Base-by-base conservation (phyloP, 1,139 yeast species). In the Meyerozyma smithsonii region DNA sequence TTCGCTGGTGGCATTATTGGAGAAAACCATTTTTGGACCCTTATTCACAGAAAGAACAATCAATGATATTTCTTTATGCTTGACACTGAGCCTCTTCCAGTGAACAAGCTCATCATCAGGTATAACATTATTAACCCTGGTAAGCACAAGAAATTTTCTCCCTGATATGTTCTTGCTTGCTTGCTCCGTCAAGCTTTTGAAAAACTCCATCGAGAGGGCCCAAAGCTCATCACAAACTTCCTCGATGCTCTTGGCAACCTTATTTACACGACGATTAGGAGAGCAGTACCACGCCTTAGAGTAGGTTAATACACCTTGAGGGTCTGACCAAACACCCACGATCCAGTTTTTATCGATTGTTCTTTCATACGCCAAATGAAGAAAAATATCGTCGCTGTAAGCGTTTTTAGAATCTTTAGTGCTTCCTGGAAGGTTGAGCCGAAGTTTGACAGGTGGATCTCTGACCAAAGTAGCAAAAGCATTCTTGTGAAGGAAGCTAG, bases 271-370 rank as follows among this genome's bases (percentile, higher is more conserved):
- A 34, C 39, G 60, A 32, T 53, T 37, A 7, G 43, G 33, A 5
- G 76, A 57, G 52, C 80, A 69, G 48, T 69, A 72, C 90, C 90
- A 84, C 1, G 90, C 76, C 48, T 81, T 84, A 1, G 82, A 74
- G 42, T 71, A 71, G 7, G 82, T 77, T 6, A 78, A 71, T 8
- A 69, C 68, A 0, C 96, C 96, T 52, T 75, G 72, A 38, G 92
- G 92, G 54, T 90, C 96, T 0, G 95, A 74, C 95, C 97, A 88
- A 0, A 95, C 84, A 0, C 88, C 95, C 20, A 83, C 79, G 37
- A 88, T 70, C 96, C 97, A 90, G 42, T 77, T 79, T 46, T 79
- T 81, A 55, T 90, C 96, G 4, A 77, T 69, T 0, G 96, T 84
- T 39, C 95, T 59, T 28, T 89, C 88, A 52, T 89, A 92, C 0